These are phyloP conservation scores for Eragrostis tef DNA, from an alignment of 202 grass and related monocot genomes.

Conservation along the genomic window DNA sequence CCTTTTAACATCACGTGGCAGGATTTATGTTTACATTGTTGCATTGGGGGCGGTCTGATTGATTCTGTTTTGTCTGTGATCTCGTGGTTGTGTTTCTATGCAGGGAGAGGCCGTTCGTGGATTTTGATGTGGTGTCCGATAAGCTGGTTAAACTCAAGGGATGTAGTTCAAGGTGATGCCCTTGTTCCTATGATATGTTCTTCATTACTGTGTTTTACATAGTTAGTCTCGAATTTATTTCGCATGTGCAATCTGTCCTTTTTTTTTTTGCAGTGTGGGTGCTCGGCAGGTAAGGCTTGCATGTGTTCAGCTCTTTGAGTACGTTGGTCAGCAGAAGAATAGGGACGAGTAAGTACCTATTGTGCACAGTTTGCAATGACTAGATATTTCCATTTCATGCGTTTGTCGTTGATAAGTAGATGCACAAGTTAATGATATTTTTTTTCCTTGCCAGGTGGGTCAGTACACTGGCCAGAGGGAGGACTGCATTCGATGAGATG, in stretches of 20 bases:
- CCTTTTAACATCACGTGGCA: background rate
- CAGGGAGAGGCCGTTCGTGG: conserved; percentile 56
- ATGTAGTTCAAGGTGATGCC: conserved; percentile 56
- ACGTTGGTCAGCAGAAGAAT: conserved; percentile 52
- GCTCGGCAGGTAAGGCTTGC: conserved; percentile 58
- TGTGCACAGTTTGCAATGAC: background rate
- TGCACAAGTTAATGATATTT: background rate
- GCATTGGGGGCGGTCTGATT: background rate
- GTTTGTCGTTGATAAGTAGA: background rate
- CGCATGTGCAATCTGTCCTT: background rate
- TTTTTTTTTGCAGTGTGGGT: conserved; percentile 60
- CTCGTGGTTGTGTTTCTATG: background rate
- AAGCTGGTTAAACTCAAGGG: conserved; percentile 62
- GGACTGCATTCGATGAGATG: conserved; percentile 57
- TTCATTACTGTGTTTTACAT: background rate
- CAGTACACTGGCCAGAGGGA: conserved; percentile 43
- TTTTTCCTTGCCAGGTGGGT: conserved; percentile 55
- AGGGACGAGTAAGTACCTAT: conserved; percentile 54
- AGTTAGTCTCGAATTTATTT: background rate
- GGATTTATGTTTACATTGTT: too few relatives aligned
- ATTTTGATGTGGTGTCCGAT: conserved; percentile 55
- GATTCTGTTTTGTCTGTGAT: background rate
- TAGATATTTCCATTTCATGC: conserved; percentile 6
- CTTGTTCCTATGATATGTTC: background rate
- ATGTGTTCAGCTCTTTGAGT: conserved; percentile 40